phyloP scores from a whole-genome alignment of 345 rosid genomes.

The Orychophragmus violaceus region DNA sequence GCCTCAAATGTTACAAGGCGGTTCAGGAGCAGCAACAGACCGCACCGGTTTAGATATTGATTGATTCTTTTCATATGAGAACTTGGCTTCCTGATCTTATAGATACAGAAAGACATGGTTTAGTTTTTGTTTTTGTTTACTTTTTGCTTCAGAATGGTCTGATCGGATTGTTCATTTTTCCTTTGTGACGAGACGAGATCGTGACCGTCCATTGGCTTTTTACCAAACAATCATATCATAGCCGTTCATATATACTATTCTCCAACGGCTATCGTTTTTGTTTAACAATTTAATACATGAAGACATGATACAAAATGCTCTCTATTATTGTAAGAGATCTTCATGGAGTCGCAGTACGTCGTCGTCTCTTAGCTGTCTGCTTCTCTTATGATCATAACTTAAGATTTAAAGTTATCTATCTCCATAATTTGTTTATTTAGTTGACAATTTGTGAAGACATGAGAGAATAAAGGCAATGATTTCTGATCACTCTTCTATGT shows the following conservation, averaged over 20 bases:
- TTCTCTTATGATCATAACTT: not conserved
- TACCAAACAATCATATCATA: slow-evolving; percentile 23
- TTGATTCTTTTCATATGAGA: slow-evolving; percentile 31
- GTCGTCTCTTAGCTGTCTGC: slow-evolving; percentile 11
- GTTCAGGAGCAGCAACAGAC: slow-evolving; percentile 39
- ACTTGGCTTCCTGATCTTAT: not conserved
- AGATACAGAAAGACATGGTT: slow-evolving; percentile 12
- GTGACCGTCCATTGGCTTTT: slow-evolving; percentile 11
- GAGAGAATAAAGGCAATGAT: slow-evolving; percentile 28
- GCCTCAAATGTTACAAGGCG: slow-evolving; percentile 87
- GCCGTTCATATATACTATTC: slow-evolving; percentile 24
- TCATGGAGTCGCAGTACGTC: slow-evolving; percentile 10
- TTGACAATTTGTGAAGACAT: slow-evolving; percentile 22
- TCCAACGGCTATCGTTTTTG: slow-evolving; percentile 17
- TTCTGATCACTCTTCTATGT: slow-evolving; percentile 12
- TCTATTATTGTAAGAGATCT: slow-evolving; percentile 21
- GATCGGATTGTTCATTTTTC: not conserved
- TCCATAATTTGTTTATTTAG: slow-evolving; percentile 1
- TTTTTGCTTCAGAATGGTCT: slow-evolving; percentile 11
- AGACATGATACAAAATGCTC: slow-evolving; percentile 9
- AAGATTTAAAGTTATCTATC: not conserved
- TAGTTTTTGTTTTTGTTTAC: not conserved
- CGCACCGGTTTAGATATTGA: slow-evolving; percentile 5
- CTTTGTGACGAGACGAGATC: slow-evolving; percentile 17
- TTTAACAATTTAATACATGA: not conserved